Conservation (phyloP, 2,329 filamentous ascomycete species). For the Fusarium setosum region DNA sequence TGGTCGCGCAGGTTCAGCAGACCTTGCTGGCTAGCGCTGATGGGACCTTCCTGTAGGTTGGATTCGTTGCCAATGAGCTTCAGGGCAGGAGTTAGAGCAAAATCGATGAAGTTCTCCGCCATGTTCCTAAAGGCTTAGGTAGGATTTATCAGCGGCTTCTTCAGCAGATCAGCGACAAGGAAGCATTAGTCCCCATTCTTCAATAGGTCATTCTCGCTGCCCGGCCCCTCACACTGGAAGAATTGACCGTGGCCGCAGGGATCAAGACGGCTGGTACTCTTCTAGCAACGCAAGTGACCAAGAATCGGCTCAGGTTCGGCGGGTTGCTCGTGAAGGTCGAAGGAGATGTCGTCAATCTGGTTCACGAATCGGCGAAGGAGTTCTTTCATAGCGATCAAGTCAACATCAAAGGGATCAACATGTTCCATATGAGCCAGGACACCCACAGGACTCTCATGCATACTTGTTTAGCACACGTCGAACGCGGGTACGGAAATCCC, state of each 20-base stretch:
- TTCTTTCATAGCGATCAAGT: not conserved
- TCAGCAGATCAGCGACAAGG: not conserved
- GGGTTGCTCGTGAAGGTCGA: not conserved
- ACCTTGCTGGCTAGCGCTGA: not conserved
- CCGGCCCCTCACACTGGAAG: not conserved
- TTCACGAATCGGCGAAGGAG: not conserved
- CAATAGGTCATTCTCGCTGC: not conserved
- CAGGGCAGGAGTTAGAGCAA: not conserved
- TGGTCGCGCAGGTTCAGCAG: no score
- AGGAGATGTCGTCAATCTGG: not conserved
- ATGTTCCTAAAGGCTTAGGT: not conserved
- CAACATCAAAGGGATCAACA: not conserved
- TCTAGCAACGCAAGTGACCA: not conserved
- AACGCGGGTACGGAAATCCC: not conserved
- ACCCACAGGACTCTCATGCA: not conserved
- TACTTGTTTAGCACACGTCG: not conserved
- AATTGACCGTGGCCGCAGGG: not conserved
- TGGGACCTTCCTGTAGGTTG: constrained; percentile 6
- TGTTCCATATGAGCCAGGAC: not conserved
- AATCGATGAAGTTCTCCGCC: not conserved
- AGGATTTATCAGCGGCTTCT: not conserved
- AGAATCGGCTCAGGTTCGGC: not conserved
- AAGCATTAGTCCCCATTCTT: not conserved
- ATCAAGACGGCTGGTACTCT: not conserved
- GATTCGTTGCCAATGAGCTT: constrained; percentile 1